phyloP scores from a whole-genome alignment of 768 basidiomycete species.

The Xerocomellus amylosporus region DNA sequence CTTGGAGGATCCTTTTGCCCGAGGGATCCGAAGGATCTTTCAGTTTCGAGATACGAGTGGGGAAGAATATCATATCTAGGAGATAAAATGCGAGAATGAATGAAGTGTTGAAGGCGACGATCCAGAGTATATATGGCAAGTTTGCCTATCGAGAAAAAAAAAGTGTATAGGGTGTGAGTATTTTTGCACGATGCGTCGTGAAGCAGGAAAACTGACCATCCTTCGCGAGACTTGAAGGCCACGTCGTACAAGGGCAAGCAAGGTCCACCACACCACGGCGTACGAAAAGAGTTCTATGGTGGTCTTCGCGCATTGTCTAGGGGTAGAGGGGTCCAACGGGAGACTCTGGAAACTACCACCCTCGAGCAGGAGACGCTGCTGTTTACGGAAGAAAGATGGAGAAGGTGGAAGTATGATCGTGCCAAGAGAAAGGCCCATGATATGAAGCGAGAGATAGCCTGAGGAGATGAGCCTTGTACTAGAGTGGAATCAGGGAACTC shows the following conservation, averaged over 20 bases:
- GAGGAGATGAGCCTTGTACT: slow-evolving; percentile 1
- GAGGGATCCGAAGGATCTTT: slow-evolving; percentile 23
- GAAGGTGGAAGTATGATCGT: slow-evolving; percentile 77
- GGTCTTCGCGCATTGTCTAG: slow-evolving; percentile 68
- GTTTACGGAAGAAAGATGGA: slow-evolving; percentile 66
- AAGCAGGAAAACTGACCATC: slow-evolving; percentile 45
- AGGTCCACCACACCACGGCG: slow-evolving; percentile 72
- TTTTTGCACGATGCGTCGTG: neutral
- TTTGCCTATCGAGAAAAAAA: slow-evolving; percentile 61
- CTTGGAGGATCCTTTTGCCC: slow-evolving; percentile 24
- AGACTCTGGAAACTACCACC: neutral
- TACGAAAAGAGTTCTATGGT: slow-evolving; percentile 77
- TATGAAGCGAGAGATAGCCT: slow-evolving; percentile 90
- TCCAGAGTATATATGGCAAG: slow-evolving; percentile 85
- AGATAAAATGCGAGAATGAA: slow-evolving; percentile 80
- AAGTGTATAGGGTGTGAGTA: neutral
- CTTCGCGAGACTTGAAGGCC: slow-evolving; percentile 53
- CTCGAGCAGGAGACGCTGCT: slow-evolving; percentile 31
- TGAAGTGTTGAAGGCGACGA: slow-evolving; percentile 81
- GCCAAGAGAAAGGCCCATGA: slow-evolving; percentile 81
- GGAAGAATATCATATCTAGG: slow-evolving; percentile 70
- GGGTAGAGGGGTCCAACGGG: slow-evolving; percentile 23
- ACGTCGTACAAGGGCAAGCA: slow-evolving; percentile 40
- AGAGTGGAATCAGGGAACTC: neutral
- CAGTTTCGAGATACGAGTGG: slow-evolving; percentile 36